phyloP scores from a whole-genome alignment of 2,329 filamentous ascomycete genomes.

The Arthroderma uncinatum region DNA sequence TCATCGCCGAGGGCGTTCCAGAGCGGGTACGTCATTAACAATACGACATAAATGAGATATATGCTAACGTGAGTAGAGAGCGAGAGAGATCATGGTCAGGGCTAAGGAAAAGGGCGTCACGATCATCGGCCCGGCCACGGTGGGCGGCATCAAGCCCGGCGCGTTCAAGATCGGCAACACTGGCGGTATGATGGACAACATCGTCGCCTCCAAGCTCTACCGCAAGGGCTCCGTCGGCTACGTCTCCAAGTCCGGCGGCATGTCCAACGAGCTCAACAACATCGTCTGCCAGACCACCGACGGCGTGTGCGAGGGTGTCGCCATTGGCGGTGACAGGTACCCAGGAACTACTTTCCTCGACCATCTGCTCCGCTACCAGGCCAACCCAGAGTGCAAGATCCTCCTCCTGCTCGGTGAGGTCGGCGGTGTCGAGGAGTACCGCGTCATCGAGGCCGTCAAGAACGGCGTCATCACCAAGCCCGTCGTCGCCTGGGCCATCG shows the following conservation, averaged over 20 bases:
- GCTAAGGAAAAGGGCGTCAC: constrained; percentile 98
- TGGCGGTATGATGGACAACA: constrained; percentile 99
- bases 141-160: constrained; percentile 98
- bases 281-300: constrained; percentile 94
- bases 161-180: constrained; percentile 99
- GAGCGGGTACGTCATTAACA: constrained; percentile 71
- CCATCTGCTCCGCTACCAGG: constrained; percentile 91
- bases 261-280: constrained; percentile 99
- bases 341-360: constrained; percentile 99
- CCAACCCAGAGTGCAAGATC: constrained; percentile 96
- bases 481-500: constrained; percentile 97
- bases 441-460: constrained; percentile 97
- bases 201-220: constrained; percentile 99
- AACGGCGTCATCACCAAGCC: constrained; percentile 91
- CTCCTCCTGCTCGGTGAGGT: constrained; percentile 93
- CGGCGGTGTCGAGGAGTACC: constrained; percentile 98
- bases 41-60: no score
- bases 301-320: constrained; percentile 97
- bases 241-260: constrained; percentile 99
- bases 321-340: constrained; percentile 98
- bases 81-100: constrained; percentile 92
- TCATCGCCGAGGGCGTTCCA: constrained; percentile 98
- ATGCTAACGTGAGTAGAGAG: constrained; percentile 52
- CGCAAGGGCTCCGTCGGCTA: constrained; percentile 97
- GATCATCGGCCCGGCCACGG: constrained; percentile 96